Percentiles rank a stretch among this genome's conserved stretches.
Conservation (phyloP, 2,329 filamentous ascomycete genomes). For the Epichloe glyceriae region DNA sequence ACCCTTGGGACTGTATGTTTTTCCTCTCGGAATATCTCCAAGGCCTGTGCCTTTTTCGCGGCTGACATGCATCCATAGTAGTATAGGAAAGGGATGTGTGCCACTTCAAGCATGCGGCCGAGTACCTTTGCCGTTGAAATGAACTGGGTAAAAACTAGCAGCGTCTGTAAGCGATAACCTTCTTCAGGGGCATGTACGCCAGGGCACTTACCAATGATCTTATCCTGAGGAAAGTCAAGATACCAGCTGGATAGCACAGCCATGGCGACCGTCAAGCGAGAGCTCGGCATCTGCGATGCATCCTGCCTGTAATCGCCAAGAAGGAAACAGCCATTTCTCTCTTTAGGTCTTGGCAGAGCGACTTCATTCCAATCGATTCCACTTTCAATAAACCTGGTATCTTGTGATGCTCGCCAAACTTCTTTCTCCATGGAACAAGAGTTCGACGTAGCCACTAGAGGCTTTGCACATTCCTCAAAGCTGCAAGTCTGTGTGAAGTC, state of each 20-base stretch:
- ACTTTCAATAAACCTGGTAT: constrained; percentile 4
- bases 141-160: constrained; percentile 24
- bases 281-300: constrained; percentile 11
- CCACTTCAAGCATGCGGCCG: constrained; percentile 20
- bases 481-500: neutral
- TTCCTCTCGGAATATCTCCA: constrained; percentile 13
- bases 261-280: constrained; percentile 20
- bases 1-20: constrained; percentile 10
- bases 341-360: neutral
- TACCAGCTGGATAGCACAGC: constrained; percentile 21
- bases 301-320: constrained; percentile 5
- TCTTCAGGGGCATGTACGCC: accelerated
- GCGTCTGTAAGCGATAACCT: accelerated
- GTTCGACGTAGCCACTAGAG: neutral
- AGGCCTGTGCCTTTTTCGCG: constrained; percentile 7
- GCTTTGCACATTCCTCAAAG: neutral
- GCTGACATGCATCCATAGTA: constrained; percentile 16
- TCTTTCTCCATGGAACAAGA: neutral
- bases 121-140: constrained; percentile 19
- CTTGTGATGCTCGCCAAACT: neutral
- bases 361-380: constrained; percentile 12
- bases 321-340: constrained; percentile 12
- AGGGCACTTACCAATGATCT: constrained; percentile 23
- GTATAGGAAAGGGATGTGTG: constrained; percentile 24
- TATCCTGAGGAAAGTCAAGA: constrained; percentile 19